Percentiles rank a stretch among this genome's conserved stretches.
These are phyloP conservation scores for Magnusiomyces paraingens DNA, from an alignment of 1,139 yeast species.

Conservation along the genomic window DNA sequence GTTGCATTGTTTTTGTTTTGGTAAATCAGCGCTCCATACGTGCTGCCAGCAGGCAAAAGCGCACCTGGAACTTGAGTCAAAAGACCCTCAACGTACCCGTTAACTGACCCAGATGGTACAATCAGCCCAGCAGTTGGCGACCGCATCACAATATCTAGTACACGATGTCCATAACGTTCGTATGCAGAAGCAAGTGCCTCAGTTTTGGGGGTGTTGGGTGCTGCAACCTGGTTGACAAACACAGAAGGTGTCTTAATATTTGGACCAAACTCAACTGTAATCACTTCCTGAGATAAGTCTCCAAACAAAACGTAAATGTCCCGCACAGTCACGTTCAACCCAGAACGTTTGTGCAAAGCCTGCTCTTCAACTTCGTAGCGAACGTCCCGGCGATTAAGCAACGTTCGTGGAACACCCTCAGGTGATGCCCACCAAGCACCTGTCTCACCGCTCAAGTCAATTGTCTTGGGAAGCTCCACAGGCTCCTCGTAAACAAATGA, in stretches of 20 bases:
- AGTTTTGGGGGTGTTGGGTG: constrained; percentile 38
- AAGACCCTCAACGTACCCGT: not conserved
- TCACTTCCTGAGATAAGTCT: constrained; percentile 61
- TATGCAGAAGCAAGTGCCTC: constrained; percentile 49
- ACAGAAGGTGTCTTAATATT: not conserved
- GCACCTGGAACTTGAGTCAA: constrained; percentile 34
- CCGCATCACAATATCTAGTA: constrained; percentile 26
- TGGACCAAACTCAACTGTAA: constrained; percentile 48
- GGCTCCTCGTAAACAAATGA: not conserved
- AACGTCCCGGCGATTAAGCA: constrained; percentile 39
- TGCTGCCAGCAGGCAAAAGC: constrained; percentile 55
- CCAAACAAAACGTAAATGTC: constrained; percentile 70
- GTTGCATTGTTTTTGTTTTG: constrained; percentile 53
- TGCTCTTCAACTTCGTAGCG: constrained; percentile 62
- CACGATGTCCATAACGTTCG: constrained; percentile 33
- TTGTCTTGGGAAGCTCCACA: constrained; percentile 9
- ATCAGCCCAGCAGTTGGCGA: constrained; percentile 19
- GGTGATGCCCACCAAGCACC: constrained; percentile 58
- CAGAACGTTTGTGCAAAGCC: constrained; percentile 51
- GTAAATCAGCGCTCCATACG: constrained; percentile 70
- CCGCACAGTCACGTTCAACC: constrained; percentile 44
- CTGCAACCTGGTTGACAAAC: constrained; percentile 30
- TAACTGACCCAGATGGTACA: constrained; percentile 3
- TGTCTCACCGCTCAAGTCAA: constrained; percentile 34
- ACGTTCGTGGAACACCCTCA: constrained; percentile 52